Conservation (phyloP, 2,329 filamentous ascomycete species). For the Xylaria sp. region DNA sequence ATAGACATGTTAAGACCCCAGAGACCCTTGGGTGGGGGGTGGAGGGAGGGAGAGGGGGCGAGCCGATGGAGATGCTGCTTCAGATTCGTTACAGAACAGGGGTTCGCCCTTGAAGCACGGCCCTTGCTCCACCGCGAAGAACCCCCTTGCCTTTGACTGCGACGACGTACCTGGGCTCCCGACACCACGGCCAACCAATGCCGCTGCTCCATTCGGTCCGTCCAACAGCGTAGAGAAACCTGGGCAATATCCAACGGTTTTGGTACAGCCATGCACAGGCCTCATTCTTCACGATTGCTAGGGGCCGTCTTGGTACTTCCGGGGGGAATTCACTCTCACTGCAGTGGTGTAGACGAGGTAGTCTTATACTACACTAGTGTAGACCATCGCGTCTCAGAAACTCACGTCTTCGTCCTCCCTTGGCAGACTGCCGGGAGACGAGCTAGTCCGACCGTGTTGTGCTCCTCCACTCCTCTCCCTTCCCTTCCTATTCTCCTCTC, state of each 20-base stretch:
- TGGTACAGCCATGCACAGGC: conserved; percentile 20
- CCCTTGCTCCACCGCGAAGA: conserved; percentile 39
- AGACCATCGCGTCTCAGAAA: conserved; percentile 35
- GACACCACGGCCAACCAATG: conserved; percentile 31
- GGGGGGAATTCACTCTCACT: not conserved
- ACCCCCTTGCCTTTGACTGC: conserved; percentile 35
- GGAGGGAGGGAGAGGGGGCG: not conserved
- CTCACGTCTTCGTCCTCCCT: conserved; percentile 26
- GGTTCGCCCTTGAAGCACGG: conserved; percentile 33
- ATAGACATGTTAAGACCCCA: conserved; percentile 15
- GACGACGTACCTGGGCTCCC: conserved; percentile 21
- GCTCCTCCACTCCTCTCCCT: conserved; percentile 21
- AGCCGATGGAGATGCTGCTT: conserved; percentile 40
- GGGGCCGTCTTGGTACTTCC: not conserved
- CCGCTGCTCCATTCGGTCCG: conserved; percentile 6
- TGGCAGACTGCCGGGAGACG: conserved; percentile 21
- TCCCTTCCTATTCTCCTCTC: conserved; percentile 40
- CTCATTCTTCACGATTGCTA: conserved; percentile 3
- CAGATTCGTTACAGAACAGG: conserved; percentile 49
- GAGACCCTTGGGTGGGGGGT: not conserved
- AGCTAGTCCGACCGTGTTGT: conserved; percentile 30
- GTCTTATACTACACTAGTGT: not conserved
- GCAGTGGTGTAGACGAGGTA: not conserved
- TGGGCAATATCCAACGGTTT: conserved; percentile 4
- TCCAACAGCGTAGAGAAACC: conserved; percentile 19